phyloP scores from a whole-genome alignment of 352 stramenopile genomes.

The Globisporangium cederbergense region DNA sequence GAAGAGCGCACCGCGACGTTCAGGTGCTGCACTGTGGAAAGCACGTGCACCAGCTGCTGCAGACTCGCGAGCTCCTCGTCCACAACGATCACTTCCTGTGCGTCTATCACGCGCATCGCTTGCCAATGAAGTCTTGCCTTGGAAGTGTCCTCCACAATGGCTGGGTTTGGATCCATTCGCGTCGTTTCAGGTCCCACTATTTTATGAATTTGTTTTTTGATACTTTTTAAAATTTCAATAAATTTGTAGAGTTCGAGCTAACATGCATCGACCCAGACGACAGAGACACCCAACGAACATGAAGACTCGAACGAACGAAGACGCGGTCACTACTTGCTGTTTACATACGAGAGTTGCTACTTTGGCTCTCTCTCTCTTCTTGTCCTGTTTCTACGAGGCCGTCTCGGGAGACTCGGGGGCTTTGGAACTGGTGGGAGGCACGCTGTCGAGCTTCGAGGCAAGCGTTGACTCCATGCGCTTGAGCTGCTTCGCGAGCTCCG shows the following conservation, averaged over 20 bases:
- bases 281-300: too few relatives aligned
- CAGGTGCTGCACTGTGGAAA: conserved; percentile 38
- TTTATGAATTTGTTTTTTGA: background rate
- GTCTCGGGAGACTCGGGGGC: background rate
- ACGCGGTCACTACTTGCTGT: too few relatives aligned
- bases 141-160: too few relatives aligned
- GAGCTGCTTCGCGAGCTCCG: conserved; percentile 73
- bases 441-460: background rate
- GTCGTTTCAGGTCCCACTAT: background rate
- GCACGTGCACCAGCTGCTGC: conserved; percentile 15
- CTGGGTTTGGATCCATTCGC: background rate
- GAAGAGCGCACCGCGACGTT: conserved; percentile 49
- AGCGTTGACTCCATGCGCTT: conserved; percentile 75
- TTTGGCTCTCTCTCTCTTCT: too few relatives aligned
- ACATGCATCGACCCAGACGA: too few relatives aligned
- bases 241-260: too few relatives aligned
- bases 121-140: too few relatives aligned
- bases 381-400: background rate
- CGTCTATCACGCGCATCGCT: conserved; percentile 40
- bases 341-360: too few relatives aligned
- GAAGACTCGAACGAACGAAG: too few relatives aligned
- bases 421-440: background rate
- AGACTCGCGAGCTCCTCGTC: conserved; percentile 47
- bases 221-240: background rate
- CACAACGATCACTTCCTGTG: conserved; percentile 43